Evolutionary conservation across 352 stramenopile genomes (phyloP).

Genomic region (Globisporangium iwayamae): DNA sequence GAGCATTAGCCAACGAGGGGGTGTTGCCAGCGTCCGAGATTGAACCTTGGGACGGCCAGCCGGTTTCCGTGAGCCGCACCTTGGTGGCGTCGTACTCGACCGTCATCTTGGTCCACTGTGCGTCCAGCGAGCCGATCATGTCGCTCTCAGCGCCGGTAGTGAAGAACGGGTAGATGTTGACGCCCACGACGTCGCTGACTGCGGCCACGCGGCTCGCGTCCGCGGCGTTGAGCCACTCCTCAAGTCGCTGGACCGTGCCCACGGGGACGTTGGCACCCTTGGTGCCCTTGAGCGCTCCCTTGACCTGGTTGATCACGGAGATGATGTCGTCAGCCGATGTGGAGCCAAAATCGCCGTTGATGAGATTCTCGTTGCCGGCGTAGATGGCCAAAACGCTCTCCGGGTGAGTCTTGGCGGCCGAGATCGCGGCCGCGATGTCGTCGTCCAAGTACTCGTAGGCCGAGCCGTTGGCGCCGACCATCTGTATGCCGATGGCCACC

Average conservation of each 20-base stretch:
- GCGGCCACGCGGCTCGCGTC: slow-evolving; percentile 26
- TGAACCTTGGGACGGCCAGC: slow-evolving; percentile 29
- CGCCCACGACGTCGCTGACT: slow-evolving; percentile 29
- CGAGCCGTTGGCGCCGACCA: slow-evolving; percentile 18
- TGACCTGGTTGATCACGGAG: slow-evolving; percentile 27
- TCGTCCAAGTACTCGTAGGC: slow-evolving; percentile 19
- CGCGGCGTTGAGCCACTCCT: slow-evolving; percentile 47
- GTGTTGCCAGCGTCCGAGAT: slow-evolving; percentile 17
- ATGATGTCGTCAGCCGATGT: slow-evolving; percentile 25
- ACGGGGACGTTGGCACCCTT: slow-evolving; percentile 23
- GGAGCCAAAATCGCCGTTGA: slow-evolving; percentile 24
- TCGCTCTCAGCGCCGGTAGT: slow-evolving; percentile 25
- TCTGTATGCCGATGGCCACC: slow-evolving; percentile 30
- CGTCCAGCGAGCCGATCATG: slow-evolving; percentile 28
- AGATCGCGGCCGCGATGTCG: slow-evolving; percentile 28
- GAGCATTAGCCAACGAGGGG: slow-evolving; percentile 8
- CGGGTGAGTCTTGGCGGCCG: slow-evolving; percentile 24
- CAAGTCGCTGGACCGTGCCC: slow-evolving; percentile 60
- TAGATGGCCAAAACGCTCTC: slow-evolving; percentile 29
- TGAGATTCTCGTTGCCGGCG: slow-evolving; percentile 40
- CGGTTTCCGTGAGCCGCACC: slow-evolving; percentile 30
- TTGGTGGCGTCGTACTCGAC: slow-evolving; percentile 26
- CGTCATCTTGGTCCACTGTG: slow-evolving; percentile 23
- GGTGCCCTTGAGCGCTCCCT: slow-evolving; percentile 18
- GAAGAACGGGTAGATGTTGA: slow-evolving; percentile 83